These are phyloP conservation scores for Phytophthora palmivora DNA, from an alignment of 352 stramenopile species.

Conservation along the genomic window DNA sequence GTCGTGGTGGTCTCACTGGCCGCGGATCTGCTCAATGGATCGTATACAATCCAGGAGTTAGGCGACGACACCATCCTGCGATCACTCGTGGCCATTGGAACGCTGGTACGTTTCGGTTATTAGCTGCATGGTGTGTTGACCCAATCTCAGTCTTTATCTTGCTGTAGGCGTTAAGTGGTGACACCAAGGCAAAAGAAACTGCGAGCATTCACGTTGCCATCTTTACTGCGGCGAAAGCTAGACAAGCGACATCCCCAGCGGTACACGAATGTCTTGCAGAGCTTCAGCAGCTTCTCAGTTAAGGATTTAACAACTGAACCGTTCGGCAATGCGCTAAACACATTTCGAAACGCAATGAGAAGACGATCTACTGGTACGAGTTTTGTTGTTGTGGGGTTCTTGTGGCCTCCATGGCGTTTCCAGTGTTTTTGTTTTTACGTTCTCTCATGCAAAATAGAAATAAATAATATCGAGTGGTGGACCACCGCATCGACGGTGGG, in stretches of 20 bases:
- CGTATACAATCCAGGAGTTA: conserved; percentile 62
- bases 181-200: conserved; percentile 54
- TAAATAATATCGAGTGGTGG: conserved; percentile 35
- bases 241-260: conserved; percentile 42
- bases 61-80: conserved; percentile 82
- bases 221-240: conserved; percentile 60
- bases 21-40: conserved; percentile 60
- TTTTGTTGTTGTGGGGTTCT: conserved; percentile 18
- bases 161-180: conserved; percentile 46
- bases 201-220: conserved; percentile 58
- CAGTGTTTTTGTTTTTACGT: conserved; percentile 38
- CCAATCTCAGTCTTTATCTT: neutral
- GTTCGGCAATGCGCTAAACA: neutral
- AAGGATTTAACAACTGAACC: conserved; percentile 5
- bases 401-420: conserved; percentile 23
- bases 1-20: conserved; percentile 56
- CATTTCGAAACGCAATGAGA: conserved; percentile 16
- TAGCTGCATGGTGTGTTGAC: no score
- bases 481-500: conserved; percentile 15
- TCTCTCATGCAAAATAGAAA: conserved; percentile 42
- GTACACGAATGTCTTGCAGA: conserved; percentile 69
- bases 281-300: conserved; percentile 46
- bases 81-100: conserved; percentile 69
- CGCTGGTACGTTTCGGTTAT: conserved; percentile 53
- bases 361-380: conserved; percentile 1